A percentile compares a stretch with the other conserved stretches of the same genome.
These are phyloP conservation scores for Lactifluus subvellereus DNA, from an alignment of 768 basidiomycete genomes.

Conservation along the genomic window DNA sequence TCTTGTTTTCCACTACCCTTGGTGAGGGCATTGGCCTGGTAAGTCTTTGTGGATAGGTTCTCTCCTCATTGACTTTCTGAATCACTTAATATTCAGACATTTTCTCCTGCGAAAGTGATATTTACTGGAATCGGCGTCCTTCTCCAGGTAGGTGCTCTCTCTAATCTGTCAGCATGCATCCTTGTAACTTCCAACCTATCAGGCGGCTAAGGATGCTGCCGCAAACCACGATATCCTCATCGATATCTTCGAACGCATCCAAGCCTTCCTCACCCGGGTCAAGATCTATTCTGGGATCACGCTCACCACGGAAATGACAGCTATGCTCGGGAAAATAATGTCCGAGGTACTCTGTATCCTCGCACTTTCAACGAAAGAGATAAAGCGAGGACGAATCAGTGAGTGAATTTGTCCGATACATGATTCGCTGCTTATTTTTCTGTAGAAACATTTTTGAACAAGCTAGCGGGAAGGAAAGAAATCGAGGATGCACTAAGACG, in stretches of 20 bases:
- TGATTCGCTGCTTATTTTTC: not conserved
- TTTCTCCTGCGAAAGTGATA: no score
- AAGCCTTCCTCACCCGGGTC: not conserved
- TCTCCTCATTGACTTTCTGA: no score
- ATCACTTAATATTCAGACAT: no score
- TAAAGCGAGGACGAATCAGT: not conserved
- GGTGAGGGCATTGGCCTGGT: no score
- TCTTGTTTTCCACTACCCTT: no score
- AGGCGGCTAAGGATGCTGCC: no score
- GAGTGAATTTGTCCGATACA: not conserved
- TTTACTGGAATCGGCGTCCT: no score
- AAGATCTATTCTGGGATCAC: not conserved
- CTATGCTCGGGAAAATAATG: not conserved
- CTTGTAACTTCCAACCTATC: no score
- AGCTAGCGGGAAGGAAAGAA: not conserved
- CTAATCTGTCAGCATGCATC: no score
- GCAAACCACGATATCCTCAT: not conserved
- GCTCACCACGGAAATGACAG: not conserved
- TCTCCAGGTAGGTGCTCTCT: no score
- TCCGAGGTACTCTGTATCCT: not conserved
- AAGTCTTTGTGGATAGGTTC: no score
- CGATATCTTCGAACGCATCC: not conserved
- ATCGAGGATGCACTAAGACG: not conserved
- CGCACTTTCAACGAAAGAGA: not conserved
- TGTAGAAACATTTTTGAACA: no score